phyloP scores from a whole-genome alignment of 306 rosid species.

The Glycine tomentella region DNA sequence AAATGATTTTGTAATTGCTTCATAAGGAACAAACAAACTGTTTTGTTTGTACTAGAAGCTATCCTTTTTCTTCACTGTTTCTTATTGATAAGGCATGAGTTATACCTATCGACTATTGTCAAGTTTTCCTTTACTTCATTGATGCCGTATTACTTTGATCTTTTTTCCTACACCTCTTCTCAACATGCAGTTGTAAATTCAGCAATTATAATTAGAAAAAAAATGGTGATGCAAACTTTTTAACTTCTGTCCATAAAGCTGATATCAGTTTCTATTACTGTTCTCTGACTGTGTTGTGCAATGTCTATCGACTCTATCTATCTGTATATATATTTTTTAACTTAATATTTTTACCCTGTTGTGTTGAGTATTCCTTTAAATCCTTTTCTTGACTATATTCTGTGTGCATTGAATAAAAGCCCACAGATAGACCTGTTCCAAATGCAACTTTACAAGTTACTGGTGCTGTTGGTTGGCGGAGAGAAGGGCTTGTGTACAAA shows the following conservation, averaged over 20 bases:
- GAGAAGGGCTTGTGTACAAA: slow-evolving; percentile 94
- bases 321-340: background rate
- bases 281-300: background rate
- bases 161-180: slow-evolving; percentile 23
- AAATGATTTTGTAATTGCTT: slow-evolving; percentile 18
- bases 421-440: slow-evolving; percentile 79
- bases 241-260: slow-evolving; percentile 21
- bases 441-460: slow-evolving; percentile 97
- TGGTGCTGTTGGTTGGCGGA: slow-evolving; percentile 97
- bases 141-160: background rate
- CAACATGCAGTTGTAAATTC: background rate
- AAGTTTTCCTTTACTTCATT: slow-evolving; percentile 2
- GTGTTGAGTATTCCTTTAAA: slow-evolving; percentile 33
- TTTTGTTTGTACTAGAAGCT: background rate
- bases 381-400: slow-evolving; percentile 14
- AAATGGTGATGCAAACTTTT: background rate
- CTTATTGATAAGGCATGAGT: slow-evolving; percentile 12
- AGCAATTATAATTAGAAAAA: background rate
- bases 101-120: background rate
- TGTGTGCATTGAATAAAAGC: slow-evolving; percentile 50
- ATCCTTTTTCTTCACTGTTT: background rate
- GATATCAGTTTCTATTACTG: background rate
- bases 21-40: slow-evolving; percentile 11
- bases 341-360: slow-evolving; percentile 10
- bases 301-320: background rate